Base-by-base conservation (phyloP, 2,329 filamentous ascomycete genomes). In the Sclerotinia trifoliorum region DNA sequence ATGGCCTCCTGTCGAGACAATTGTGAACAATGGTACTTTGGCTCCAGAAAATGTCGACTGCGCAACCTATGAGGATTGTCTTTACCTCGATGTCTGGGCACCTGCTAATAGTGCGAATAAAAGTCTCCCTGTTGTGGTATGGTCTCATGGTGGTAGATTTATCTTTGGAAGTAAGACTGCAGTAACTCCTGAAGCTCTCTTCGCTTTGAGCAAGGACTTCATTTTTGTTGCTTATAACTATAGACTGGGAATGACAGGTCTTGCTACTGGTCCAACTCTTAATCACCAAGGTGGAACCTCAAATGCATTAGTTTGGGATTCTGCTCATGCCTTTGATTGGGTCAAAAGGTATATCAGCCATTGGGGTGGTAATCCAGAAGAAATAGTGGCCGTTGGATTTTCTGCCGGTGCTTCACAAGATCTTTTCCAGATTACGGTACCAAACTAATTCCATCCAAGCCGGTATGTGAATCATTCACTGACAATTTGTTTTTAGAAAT, bases 361-460 rank as follows among this genome's bases (percentile, higher is more conserved):
- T 1, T 74, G 85, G 5, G 80, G 81, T 17, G 84, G 83, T n/a
- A 80, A 85, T 67, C 76, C 79, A 3, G 74, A 74, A n/a, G 71
- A 76, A 1, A 80, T 85, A 8, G 83, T 80, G 2, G 82, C 80
- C 2, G 81, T 82, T 78, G 83, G 83, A 4, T 81, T 84, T 70
- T 83, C 81, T n/a, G 83, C 83, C 3, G 83, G 84, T 5, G 83
- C 66, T 52, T 71, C 71, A 52, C 80, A 81, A 11, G 79, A 81
- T 32, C 48, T 74, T 29, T 78, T 78, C 70, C 75, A 77, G 54
- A 69, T 77, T 44, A 78, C 76, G 11, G 70, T 62, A 62, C 7
- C 29, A 39, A 21, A 13, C 8, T 51, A 5, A 39, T 35, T 1
- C 24, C 5, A 7, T 21, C 0, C 8, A 24, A 39, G 6, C 15